Evolutionary conservation across 2,329 filamentous ascomycete genomes (phyloP).

Genomic region (Metarhizium album): DNA sequence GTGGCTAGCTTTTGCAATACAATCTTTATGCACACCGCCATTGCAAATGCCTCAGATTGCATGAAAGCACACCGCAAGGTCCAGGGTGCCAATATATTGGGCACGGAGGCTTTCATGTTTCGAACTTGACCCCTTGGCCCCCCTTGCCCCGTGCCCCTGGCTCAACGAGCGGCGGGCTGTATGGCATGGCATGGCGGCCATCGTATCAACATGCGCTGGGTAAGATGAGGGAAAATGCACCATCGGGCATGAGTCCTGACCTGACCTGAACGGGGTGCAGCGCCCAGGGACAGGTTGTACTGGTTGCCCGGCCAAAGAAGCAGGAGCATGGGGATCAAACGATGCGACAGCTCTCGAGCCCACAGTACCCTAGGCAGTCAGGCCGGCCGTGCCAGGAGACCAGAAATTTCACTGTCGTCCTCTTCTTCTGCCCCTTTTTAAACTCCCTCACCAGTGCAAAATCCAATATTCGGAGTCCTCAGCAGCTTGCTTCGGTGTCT

Average conservation of each 20-base stretch:
- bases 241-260: too few species aligned
- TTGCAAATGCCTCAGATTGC: neutral
- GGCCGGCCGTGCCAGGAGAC: neutral
- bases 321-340: neutral
- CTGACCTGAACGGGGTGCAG: too few species aligned
- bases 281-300: neutral
- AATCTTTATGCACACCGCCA: too few species aligned
- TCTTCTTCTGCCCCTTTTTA: neutral
- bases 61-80: neutral
- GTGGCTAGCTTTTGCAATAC: too few species aligned
- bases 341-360: neutral
- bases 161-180: slow-evolving; percentile 4
- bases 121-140: neutral
- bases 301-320: neutral
- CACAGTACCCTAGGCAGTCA: neutral
- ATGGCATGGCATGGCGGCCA: too few species aligned
- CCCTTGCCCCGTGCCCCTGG: neutral
- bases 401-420: slow-evolving; percentile 2
- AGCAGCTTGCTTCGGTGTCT: neutral
- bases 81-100: neutral
- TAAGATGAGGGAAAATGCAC: too few species aligned
- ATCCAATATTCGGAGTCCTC: neutral
- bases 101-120: neutral
- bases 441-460: slow-evolving; percentile 1
- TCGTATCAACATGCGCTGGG: too few species aligned